phyloP scores from a whole-genome alignment of 2,329 filamentous ascomycete species.

The Orbilia quercus region DNA sequence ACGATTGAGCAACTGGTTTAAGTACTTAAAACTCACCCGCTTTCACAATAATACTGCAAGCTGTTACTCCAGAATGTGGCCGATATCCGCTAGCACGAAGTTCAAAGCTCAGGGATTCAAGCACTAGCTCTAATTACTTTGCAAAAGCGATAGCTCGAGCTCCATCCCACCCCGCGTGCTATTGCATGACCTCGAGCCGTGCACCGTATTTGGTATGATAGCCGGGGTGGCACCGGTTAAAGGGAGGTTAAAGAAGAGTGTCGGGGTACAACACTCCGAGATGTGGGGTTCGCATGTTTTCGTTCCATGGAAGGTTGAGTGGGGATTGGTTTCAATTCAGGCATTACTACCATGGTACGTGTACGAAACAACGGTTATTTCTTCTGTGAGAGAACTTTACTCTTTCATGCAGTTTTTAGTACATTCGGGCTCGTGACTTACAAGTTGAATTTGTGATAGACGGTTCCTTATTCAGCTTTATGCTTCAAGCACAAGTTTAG shows the following conservation, averaged over 20 bases:
- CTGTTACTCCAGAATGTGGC: background rate
- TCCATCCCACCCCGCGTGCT: background rate
- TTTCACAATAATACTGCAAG: background rate
- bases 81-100: background rate
- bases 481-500: too few species aligned
- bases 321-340: background rate
- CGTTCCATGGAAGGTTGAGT: conserved; percentile 9
- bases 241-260: conserved; percentile 10
- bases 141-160: background rate
- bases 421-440: too few species aligned
- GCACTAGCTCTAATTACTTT: background rate
- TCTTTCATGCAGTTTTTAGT: too few species aligned
- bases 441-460: too few species aligned
- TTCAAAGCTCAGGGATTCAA: background rate
- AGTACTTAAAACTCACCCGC: background rate
- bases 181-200: conserved; percentile 41
- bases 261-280: conserved; percentile 40
- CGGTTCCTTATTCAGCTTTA: too few species aligned
- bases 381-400: too few species aligned
- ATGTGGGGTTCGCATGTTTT: conserved; percentile 14
- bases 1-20: conserved; percentile 1
- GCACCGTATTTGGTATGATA: conserved; percentile 31
- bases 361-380: too few species aligned
- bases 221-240: conserved; percentile 48
- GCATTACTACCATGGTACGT: background rate